A percentile compares a stretch with the other conserved stretches of the same genome.
phyloP scores from a whole-genome alignment of 2,329 filamentous ascomycete species.

The Trichoderma afroharzianum region DNA sequence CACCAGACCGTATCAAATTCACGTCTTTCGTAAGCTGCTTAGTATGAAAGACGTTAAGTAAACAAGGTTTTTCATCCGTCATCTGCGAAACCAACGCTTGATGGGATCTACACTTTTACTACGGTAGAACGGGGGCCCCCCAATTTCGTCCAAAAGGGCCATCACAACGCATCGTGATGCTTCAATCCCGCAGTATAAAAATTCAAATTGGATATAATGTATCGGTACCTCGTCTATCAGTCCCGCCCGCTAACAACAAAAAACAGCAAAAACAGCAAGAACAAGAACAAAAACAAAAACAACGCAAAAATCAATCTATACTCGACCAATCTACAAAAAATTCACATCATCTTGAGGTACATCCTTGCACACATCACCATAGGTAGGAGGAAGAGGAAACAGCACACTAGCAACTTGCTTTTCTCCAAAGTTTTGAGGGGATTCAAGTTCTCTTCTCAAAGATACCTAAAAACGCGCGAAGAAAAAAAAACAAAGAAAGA shows the following conservation, averaged over 20 bases:
- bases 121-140: not conserved
- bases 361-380: slow-evolving; percentile 7
- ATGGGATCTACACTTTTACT: not conserved
- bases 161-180: not conserved
- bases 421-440: not conserved
- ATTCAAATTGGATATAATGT: slow-evolving; percentile 2
- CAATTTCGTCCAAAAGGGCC: not conserved
- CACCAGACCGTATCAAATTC: not conserved
- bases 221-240: not conserved
- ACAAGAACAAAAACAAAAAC: not conserved
- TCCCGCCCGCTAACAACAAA: not conserved
- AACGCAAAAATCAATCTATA: not conserved
- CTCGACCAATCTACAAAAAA: not conserved
- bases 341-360: not conserved
- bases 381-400: not conserved
- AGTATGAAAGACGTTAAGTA: not conserved
- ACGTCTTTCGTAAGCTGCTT: not conserved
- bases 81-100: not conserved
- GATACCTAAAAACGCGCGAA: not conserved
- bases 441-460: slow-evolving; percentile 2
- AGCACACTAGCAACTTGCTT: not conserved
- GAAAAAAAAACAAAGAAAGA: not conserved
- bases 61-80: not conserved
- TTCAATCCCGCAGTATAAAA: not conserved
- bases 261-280: not conserved